phyloP scores from a whole-genome alignment of 306 rosid species.

The Cucurbita argyrosperma region DNA sequence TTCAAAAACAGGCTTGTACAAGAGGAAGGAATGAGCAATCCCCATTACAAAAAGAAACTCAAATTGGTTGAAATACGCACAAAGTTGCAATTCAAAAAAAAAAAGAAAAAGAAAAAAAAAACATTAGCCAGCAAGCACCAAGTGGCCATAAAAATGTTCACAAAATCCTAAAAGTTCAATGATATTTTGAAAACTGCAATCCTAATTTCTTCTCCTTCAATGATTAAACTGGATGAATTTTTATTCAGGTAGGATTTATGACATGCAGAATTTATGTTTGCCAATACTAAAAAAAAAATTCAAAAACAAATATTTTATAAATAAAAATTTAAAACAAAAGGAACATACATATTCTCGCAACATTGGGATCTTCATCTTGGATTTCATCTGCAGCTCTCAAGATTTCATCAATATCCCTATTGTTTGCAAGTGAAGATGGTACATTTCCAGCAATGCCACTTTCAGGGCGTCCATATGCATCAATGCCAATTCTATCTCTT shows the following conservation, averaged over 20 bases:
- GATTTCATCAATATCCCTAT: constrained; percentile 91
- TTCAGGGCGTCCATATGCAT: constrained; percentile 47
- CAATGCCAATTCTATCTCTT: constrained; percentile 66
- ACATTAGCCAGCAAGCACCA: not conserved
- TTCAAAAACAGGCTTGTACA: not conserved
- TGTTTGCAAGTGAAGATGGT: constrained; percentile 83
- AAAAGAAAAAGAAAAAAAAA: no score
- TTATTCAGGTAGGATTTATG: not conserved
- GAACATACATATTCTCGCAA: constrained; percentile 64
- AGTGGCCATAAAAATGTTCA: not conserved
- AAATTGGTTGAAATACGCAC: not conserved
- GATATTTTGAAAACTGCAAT: not conserved
- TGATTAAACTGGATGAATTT: not conserved
- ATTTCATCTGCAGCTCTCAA: constrained; percentile 92
- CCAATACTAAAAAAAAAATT: not conserved
- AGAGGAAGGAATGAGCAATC: not conserved
- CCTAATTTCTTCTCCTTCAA: not conserved
- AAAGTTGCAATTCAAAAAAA: no score
- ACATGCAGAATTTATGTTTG: not conserved
- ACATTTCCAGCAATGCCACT: constrained; percentile 76
- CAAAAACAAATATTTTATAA: not conserved
- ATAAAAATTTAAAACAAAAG: not conserved
- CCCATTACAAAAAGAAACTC: not conserved
- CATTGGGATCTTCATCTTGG: constrained; percentile 71
- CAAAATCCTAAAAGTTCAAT: not conserved